Conservation (phyloP, 306 rosid genomes). For the Trifolium repens region DNA sequence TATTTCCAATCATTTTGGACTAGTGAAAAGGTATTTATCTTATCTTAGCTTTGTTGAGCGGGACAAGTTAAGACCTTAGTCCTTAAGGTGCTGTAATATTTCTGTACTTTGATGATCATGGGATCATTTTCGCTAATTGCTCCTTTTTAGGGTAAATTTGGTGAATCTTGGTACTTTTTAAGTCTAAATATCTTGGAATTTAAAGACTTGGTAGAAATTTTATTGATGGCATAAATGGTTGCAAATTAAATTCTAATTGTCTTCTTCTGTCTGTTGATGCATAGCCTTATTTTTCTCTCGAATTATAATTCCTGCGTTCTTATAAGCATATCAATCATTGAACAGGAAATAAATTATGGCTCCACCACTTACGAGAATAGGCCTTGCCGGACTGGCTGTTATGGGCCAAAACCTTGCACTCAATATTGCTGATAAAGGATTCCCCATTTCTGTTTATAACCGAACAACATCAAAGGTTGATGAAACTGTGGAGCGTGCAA, state of each 20-base stretch:
- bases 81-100: slow-evolving; percentile 22
- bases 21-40: background rate
- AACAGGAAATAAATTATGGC: slow-evolving; percentile 71
- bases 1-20: slow-evolving; percentile 6
- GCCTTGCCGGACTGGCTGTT: slow-evolving; percentile 91
- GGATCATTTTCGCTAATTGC: background rate
- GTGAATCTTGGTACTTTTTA: background rate
- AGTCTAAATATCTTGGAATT: background rate
- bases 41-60: background rate
- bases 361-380: slow-evolving; percentile 70
- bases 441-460: slow-evolving; percentile 89
- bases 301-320: slow-evolving; percentile 8
- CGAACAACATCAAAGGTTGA: slow-evolving; percentile 91
- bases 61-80: background rate
- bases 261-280: slow-evolving; percentile 13
- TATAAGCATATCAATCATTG: slow-evolving; percentile 30
- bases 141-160: background rate
- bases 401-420: slow-evolving; percentile 97
- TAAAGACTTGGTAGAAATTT: background rate
- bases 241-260: background rate
- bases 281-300: slow-evolving; percentile 14
- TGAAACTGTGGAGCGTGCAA: slow-evolving; percentile 86
- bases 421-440: slow-evolving; percentile 94
- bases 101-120: slow-evolving; percentile 17
- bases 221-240: background rate